Conservation (phyloP, 441 rosid species). For the Breynia disticha region DNA sequence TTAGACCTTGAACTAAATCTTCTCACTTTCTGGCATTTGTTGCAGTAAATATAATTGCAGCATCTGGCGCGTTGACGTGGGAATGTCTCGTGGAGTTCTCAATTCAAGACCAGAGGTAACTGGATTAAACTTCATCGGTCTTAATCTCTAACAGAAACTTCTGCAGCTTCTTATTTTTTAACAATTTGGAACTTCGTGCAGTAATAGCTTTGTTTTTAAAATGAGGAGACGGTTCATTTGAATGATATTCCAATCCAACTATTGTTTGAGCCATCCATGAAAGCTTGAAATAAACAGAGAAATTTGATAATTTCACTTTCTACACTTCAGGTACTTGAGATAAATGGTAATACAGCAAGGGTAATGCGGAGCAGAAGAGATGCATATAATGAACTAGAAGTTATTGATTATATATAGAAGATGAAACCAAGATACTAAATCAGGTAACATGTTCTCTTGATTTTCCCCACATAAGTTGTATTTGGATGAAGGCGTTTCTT, state of each 20-base stretch:
- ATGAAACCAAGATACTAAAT: not conserved
- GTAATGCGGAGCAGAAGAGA: conserved; percentile 52
- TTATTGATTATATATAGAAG: conserved; percentile 38
- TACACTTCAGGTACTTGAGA: conserved; percentile 65
- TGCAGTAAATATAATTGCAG: conserved; percentile 67
- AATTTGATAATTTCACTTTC: not conserved
- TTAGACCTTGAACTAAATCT: not conserved
- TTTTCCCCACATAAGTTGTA: too few relatives aligned
- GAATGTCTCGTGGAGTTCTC: conserved; percentile 95
- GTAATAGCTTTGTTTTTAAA: too few relatives aligned
- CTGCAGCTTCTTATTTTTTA: too few relatives aligned
- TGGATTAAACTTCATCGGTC: not conserved
- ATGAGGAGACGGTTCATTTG: too few relatives aligned
- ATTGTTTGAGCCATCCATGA: not conserved
- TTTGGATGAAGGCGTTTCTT: too few relatives aligned
- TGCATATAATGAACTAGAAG: conserved; percentile 36
- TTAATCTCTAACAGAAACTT: too few relatives aligned
- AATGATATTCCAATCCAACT: too few relatives aligned
- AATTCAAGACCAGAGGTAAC: conserved; percentile 89
- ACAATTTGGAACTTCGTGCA: too few relatives aligned
- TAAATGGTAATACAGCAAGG: conserved; percentile 53
- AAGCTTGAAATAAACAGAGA: not conserved
- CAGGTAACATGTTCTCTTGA: conserved; percentile 3
- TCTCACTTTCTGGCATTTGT: conserved; percentile 3
- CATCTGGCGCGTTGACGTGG: conserved; percentile 89